phyloP scores from a whole-genome alignment of 805 yeast species.

The Barnettozyma sp. region DNA sequence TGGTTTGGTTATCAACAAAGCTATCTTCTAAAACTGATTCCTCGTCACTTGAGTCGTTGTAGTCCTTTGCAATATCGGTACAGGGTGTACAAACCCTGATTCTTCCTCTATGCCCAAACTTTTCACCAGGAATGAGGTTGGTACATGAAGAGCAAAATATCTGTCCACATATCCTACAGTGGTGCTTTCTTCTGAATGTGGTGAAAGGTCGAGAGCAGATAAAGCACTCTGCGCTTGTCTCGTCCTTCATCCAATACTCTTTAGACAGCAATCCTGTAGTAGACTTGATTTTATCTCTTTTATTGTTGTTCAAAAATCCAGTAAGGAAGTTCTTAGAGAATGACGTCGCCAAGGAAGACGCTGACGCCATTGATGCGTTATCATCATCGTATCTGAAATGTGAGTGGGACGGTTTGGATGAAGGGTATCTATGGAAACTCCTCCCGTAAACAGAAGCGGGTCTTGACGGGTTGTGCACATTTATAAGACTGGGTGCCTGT shows the following conservation, averaged over 20 bases:
- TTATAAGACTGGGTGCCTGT: constrained; percentile 16
- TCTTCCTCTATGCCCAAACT: constrained; percentile 57
- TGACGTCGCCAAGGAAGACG: constrained; percentile 37
- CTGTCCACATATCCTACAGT: constrained; percentile 94
- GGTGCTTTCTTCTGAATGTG: constrained; percentile 87
- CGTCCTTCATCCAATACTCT: constrained; percentile 96
- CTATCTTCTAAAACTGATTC: constrained; percentile 35
- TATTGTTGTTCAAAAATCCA: constrained; percentile 33
- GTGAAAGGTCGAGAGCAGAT: constrained; percentile 74
- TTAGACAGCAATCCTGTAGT: constrained; percentile 32
- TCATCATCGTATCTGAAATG: constrained; percentile 27
- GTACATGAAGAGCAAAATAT: constrained; percentile 87
- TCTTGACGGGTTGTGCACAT: constrained; percentile 16
- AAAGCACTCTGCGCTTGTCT: constrained; percentile 82
- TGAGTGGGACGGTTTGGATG: constrained; percentile 4
- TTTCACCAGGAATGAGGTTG: constrained; percentile 56
- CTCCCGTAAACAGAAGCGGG: constrained; percentile 18
- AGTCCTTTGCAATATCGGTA: constrained; percentile 51
- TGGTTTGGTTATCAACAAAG: constrained; percentile 16
- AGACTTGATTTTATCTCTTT: constrained; percentile 18
- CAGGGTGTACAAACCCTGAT: constrained; percentile 77
- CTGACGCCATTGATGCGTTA: constrained; percentile 29
- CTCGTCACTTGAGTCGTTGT: constrained; percentile 70
- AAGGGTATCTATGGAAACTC: constrained; percentile 3
- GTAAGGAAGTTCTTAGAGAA: constrained; percentile 36